Evolutionary conservation across 2,329 filamentous ascomycete species (phyloP), one percentile per base, ranked within the genome.

Genomic region (Sporothrix variecibatus): DNA sequence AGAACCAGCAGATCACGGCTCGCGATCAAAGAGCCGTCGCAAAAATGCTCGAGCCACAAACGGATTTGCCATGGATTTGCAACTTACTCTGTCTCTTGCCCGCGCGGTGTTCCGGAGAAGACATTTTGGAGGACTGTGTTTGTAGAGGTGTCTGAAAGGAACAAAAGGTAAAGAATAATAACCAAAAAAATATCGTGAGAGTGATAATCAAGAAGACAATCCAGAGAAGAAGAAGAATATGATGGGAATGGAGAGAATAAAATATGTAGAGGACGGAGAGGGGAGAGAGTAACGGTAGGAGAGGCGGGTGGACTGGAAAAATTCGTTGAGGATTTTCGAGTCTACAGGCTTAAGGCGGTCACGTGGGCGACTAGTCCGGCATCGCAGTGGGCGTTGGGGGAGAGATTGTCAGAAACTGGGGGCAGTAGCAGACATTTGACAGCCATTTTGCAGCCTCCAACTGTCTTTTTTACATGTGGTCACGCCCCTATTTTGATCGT

Each of bases 41-140:
- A 8, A 4, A 9, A 60, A n/a, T 8, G 20, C 58, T 62, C 31
- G 31, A 23, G 38, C 34, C 62, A 28, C n/a, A 67, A 6, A 23
- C 23, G 23, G n/a, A 23, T 26, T 12, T 65, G n/a, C 40, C 40
- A 58, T 4, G 49, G 49, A 49, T 26, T 46, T 28, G 3, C 68
- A 56, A 81, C 79, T 78, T 79, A 81, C 79, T 78, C 74, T 78
- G 79, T 73, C 79, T 78, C 75, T 80, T 81, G 51, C 79, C 79
- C 74, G 78, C 77, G 34, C 78, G 79, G 67, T 76, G 77, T 65
- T 78, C 77, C 40, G 75, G 73, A 46, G 76, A 76, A 9, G 76
- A 51, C 76, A 77, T 77, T 65, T 26, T 75, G 20, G n/a, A 40
- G 38, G 60, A 43, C n/a, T 46, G 20, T 46, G 26, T 31, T 46